phyloP scores from a whole-genome alignment of 495 filamentous ascomycete species.

The Annulohypoxylon stygium region DNA sequence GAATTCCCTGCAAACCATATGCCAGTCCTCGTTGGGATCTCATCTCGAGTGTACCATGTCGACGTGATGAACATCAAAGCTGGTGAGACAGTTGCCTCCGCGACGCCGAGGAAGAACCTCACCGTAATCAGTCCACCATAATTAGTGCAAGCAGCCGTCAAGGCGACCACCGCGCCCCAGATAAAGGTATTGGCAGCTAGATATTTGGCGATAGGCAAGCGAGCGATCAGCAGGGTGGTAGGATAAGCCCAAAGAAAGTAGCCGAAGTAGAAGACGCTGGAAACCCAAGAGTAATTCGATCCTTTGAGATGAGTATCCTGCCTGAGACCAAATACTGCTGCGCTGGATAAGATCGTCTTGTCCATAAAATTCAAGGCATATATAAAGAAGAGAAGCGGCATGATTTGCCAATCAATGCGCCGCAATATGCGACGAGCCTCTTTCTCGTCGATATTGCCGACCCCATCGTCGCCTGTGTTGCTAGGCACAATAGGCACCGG shows the following conservation, averaged over 20 bases:
- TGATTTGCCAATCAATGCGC: constrained; percentile 51
- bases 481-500: neutral
- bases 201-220: constrained; percentile 52
- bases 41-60: constrained; percentile 55
- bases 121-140: constrained; percentile 77
- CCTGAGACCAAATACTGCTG: constrained; percentile 53
- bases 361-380: constrained; percentile 56
- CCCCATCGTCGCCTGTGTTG: neutral
- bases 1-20: constrained; percentile 60
- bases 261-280: constrained; percentile 55
- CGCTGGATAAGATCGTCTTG: constrained; percentile 55
- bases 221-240: constrained; percentile 47
- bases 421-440: constrained; percentile 44
- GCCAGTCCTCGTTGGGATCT: constrained; percentile 54
- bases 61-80: constrained; percentile 52
- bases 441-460: constrained; percentile 27
- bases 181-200: constrained; percentile 47
- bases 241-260: constrained; percentile 52
- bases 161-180: constrained; percentile 78
- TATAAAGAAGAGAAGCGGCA: constrained; percentile 50
- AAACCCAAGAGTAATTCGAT: constrained; percentile 55
- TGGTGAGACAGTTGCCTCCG: constrained; percentile 64
- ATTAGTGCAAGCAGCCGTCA: constrained; percentile 78
- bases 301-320: constrained; percentile 53
- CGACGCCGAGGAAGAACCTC: constrained; percentile 65